Conservation (phyloP, 129 eudicot species). For the Calendula officinalis region DNA sequence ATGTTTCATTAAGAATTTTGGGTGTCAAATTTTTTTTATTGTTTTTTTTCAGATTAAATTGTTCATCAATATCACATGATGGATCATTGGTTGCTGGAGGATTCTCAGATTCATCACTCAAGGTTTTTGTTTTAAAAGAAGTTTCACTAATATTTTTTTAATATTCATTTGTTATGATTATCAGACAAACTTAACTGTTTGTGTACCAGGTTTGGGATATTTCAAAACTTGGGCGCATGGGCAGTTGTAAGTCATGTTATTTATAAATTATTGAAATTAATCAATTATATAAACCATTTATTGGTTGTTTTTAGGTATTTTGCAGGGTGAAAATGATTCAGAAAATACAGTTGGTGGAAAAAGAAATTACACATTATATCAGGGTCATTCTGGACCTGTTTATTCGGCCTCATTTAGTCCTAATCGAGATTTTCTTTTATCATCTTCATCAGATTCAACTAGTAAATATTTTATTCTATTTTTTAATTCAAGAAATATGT, state of each 20-base stretch:
- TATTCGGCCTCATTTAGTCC: conserved; percentile 91
- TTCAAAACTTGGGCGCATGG: conserved; percentile 85
- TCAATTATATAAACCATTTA: conserved; percentile 3
- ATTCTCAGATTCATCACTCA: conserved; percentile 91
- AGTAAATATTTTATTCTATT: conserved; percentile 25
- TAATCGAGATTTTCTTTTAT: conserved; percentile 84
- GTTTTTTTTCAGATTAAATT: conserved; percentile 60
- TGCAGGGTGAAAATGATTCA: conserved; percentile 63
- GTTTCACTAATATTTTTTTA: conserved; percentile 3
- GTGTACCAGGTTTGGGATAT: conserved; percentile 84
- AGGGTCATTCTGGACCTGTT: conserved; percentile 96
- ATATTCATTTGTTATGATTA: not conserved
- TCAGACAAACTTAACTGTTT: conserved; percentile 1
- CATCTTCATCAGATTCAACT: conserved; percentile 97
- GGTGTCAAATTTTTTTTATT: conserved; percentile 17
- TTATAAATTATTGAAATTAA: not conserved
- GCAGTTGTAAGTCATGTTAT: conserved; percentile 55
- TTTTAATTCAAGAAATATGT: too few relatives aligned
- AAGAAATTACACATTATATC: conserved; percentile 72
- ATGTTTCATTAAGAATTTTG: not conserved
- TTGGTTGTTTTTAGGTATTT: conserved; percentile 34
- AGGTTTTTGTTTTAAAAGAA: conserved; percentile 58
- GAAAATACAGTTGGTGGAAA: conserved; percentile 48
- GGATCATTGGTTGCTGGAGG: conserved; percentile 98
- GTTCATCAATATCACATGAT: conserved; percentile 93